Conservation (phyloP, 306 rosid genomes). For the Canavalia gladiata region DNA sequence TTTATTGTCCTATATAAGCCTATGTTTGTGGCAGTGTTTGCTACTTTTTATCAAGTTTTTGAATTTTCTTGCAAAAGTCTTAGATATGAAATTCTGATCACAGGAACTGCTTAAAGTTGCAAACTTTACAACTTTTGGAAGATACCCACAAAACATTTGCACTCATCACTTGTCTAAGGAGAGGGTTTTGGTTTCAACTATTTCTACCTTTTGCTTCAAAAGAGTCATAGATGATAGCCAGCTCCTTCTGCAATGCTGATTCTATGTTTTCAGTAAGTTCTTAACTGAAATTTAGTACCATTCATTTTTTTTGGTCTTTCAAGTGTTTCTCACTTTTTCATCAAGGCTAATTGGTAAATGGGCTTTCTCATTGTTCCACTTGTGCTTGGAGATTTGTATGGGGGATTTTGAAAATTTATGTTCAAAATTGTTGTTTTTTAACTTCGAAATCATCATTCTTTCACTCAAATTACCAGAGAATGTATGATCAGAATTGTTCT, state of each 20-base stretch:
- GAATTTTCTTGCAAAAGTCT: slow-evolving; percentile 30
- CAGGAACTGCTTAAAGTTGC: slow-evolving; percentile 41
- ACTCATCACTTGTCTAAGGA: slow-evolving; percentile 23
- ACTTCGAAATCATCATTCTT: slow-evolving; percentile 4
- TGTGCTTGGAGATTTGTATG: slow-evolving; percentile 6
- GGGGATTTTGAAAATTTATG: neutral
- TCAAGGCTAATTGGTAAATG: neutral
- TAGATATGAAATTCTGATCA: slow-evolving; percentile 39
- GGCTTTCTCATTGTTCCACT: slow-evolving; percentile 7
- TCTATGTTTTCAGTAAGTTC: slow-evolving; percentile 76
- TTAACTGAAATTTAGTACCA: neutral
- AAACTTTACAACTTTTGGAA: slow-evolving; percentile 42
- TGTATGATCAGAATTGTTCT: slow-evolving; percentile 36
- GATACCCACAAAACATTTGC: slow-evolving; percentile 40
- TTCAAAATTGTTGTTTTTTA: neutral
- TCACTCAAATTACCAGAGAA: slow-evolving; percentile 1
- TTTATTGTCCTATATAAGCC: neutral
- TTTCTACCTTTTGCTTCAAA: slow-evolving; percentile 40
- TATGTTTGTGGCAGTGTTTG: slow-evolving; percentile 4
- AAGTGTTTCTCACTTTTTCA: neutral
- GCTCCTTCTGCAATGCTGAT: slow-evolving; percentile 84
- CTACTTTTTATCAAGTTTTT: slow-evolving; percentile 29
- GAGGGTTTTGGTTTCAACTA: slow-evolving; percentile 10
- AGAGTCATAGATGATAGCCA: slow-evolving; percentile 63
- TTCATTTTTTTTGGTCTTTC: neutral